Conservation (phyloP, 768 basidiomycete genomes). For the Termitomyces sp. region DNA sequence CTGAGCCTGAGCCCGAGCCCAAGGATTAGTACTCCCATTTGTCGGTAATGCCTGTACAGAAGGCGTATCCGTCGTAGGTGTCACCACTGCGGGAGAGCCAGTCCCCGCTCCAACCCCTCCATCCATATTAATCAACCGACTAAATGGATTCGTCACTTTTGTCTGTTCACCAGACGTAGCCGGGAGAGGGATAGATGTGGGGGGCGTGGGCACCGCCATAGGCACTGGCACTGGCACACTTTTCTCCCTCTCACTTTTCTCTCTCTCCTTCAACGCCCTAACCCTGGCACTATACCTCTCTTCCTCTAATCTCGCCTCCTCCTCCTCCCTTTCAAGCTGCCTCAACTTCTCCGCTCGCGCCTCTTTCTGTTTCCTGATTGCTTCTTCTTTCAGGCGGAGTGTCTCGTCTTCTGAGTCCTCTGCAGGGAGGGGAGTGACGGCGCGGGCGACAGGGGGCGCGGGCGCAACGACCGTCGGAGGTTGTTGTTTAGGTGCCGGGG, state of each 20-base stretch:
- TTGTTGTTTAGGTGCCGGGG: slow-evolving; percentile 1
- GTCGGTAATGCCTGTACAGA: slow-evolving; percentile 11
- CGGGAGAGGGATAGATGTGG: slow-evolving; percentile 11
- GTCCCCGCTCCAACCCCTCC: slow-evolving; percentile 19
- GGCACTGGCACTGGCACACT: slow-evolving; percentile 16
- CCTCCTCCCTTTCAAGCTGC: slow-evolving; percentile 52
- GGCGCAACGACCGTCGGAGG: too few relatives aligned
- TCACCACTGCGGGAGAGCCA: neutral
- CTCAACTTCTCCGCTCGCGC: slow-evolving; percentile 67
- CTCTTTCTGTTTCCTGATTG: slow-evolving; percentile 64
- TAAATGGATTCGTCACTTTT: slow-evolving; percentile 80
- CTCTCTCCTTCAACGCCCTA: slow-evolving; percentile 30
- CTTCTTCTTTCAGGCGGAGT: slow-evolving; percentile 63
- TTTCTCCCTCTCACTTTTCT: slow-evolving; percentile 23
- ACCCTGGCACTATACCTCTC: slow-evolving; percentile 32
- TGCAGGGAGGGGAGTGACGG: slow-evolving; percentile 10
- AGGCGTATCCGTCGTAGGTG: neutral
- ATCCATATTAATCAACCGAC: slow-evolving; percentile 48
- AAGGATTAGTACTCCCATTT: slow-evolving; percentile 66
- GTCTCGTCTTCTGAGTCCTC: slow-evolving; percentile 77
- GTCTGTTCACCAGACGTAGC: slow-evolving; percentile 11
- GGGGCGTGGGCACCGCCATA: slow-evolving; percentile 11
- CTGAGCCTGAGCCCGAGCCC: slow-evolving; percentile 26
- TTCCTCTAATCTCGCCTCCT: slow-evolving; percentile 37
- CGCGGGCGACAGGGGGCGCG: neutral